Evolutionary conservation across 352 stramenopile species (phyloP).

Genomic region (Phytophthora citricola): DNA sequence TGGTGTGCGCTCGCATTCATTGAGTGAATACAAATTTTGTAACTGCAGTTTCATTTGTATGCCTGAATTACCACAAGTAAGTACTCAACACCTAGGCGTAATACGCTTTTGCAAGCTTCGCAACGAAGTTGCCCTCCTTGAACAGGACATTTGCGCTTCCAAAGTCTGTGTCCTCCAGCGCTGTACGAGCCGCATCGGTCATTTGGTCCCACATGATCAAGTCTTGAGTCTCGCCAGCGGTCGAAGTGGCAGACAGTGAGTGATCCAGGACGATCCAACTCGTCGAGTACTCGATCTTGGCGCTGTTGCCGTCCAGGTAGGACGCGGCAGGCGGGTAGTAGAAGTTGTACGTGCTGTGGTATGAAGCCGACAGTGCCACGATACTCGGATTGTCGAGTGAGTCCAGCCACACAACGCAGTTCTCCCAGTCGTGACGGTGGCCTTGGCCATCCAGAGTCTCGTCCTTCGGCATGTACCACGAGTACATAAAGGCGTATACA

Average conservation of each 20-base stretch:
- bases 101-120: constrained; percentile 8
- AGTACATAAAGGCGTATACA: constrained; percentile 33
- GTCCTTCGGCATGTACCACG: constrained; percentile 54
- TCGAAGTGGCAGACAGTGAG: constrained; percentile 7
- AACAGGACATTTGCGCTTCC: constrained; percentile 15
- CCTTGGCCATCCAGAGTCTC: constrained; percentile 28
- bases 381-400: constrained; percentile 2
- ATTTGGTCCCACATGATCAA: constrained; percentile 25
- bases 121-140: constrained; percentile 14
- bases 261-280: constrained; percentile 11
- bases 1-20: too few relatives aligned
- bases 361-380: constrained; percentile 14
- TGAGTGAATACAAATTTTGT: too few relatives aligned
- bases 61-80: too few relatives aligned
- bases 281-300: constrained; percentile 8
- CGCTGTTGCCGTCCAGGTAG: too few relatives aligned
- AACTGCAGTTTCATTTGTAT: too few relatives aligned
- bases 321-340: constrained; percentile 5
- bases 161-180: constrained; percentile 17
- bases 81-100: not conserved
- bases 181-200: constrained; percentile 10
- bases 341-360: constrained; percentile 6
- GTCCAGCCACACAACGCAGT: constrained; percentile 44
- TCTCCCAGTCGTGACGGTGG: constrained; percentile 49
- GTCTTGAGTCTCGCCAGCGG: constrained; percentile 8